Conservation (phyloP, 1,139 yeast genomes). For the Debaryomyces robertsiae region DNA sequence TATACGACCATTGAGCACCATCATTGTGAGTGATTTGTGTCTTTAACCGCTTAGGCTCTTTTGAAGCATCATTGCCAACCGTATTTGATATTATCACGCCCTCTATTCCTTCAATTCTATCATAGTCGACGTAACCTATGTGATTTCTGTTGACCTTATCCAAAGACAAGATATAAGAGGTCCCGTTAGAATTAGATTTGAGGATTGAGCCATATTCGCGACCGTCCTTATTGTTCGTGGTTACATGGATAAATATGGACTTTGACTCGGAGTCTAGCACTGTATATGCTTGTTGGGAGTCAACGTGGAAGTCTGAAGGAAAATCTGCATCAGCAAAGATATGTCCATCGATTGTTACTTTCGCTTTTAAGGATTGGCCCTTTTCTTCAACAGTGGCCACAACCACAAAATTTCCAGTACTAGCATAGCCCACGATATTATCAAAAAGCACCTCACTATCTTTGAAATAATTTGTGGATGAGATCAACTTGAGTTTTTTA, state of each 20-base stretch:
- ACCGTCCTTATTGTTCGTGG: slow-evolving; percentile 55
- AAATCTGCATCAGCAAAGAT: slow-evolving; percentile 78
- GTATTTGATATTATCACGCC: slow-evolving; percentile 79
- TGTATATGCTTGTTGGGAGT: slow-evolving; percentile 78
- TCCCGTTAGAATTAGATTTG: slow-evolving; percentile 94
- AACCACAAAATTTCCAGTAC: slow-evolving; percentile 61
- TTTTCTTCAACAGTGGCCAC: slow-evolving; percentile 60
- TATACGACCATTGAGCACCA: slow-evolving; percentile 82
- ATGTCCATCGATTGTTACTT: slow-evolving; percentile 80
- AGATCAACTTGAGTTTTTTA: slow-evolving; percentile 25
- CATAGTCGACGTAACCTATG: slow-evolving; percentile 85
- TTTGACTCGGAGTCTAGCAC: slow-evolving; percentile 75
- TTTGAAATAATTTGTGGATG: slow-evolving; percentile 31
- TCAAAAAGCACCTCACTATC: slow-evolving; percentile 27
- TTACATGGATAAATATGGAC: slow-evolving; percentile 81
- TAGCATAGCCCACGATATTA: slow-evolving; percentile 42
- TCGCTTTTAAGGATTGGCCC: slow-evolving; percentile 55
- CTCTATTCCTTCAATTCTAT: slow-evolving; percentile 81
- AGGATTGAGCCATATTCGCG: slow-evolving; percentile 78
- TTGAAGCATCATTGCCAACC: slow-evolving; percentile 54
- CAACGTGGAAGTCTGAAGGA: slow-evolving; percentile 68
- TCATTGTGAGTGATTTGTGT: slow-evolving; percentile 85
- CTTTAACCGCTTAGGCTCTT: slow-evolving; percentile 56
- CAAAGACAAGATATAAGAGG: slow-evolving; percentile 76
- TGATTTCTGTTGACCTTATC: slow-evolving; percentile 74